phyloP scores from a whole-genome alignment of 2,329 filamentous ascomycete species.

The Alternaria atra region DNA sequence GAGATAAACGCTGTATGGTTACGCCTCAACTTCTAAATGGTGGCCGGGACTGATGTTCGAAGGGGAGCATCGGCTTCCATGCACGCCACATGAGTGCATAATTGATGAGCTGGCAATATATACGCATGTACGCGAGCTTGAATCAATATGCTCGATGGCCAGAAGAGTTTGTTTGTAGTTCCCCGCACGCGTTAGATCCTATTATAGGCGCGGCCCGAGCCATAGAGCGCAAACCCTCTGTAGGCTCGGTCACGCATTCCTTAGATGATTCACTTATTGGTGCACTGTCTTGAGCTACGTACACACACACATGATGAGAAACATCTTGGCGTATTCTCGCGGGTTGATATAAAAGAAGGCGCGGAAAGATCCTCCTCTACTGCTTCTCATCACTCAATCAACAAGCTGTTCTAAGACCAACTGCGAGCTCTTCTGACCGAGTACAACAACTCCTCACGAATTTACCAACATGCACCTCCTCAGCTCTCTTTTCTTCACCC shows the following conservation, averaged over 20 bases:
- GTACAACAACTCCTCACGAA: not conserved
- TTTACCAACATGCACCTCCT: not conserved
- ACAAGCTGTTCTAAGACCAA: not conserved
- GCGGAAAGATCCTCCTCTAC: too few relatives aligned
- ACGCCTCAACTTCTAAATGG: not conserved
- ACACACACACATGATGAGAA: too few relatives aligned
- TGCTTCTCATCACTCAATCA: not conserved
- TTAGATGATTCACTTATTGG: not conserved
- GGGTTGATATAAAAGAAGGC: not conserved
- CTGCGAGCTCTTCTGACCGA: not conserved
- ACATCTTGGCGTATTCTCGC: not conserved
- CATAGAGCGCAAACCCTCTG: not conserved
- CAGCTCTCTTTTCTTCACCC: not conserved
- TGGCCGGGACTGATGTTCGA: not conserved
- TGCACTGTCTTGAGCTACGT: not conserved
- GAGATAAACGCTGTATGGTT: not conserved
- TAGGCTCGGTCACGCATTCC: not conserved
- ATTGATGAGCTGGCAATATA: conserved; percentile 1
- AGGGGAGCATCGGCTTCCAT: not conserved
- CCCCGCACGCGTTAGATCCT: not conserved
- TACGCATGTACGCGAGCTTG: not conserved
- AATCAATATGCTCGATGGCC: not conserved
- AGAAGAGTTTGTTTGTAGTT: not conserved
- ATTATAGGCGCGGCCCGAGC: not conserved
- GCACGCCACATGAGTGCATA: not conserved